phyloP scores from a whole-genome alignment of 768 basidiomycete species.

The Boletellus sp. region DNA sequence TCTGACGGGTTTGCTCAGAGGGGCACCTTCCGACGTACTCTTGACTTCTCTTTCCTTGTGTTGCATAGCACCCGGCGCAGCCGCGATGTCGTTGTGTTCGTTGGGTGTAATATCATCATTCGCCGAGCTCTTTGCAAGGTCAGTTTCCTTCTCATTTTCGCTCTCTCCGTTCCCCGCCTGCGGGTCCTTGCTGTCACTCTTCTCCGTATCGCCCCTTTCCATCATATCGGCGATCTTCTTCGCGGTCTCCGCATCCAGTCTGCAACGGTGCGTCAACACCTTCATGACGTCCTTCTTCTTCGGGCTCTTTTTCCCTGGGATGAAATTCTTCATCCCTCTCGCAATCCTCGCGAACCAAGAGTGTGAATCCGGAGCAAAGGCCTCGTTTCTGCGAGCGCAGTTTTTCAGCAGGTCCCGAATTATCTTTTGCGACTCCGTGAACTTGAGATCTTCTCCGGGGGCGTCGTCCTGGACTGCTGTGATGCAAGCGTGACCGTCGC shows the following conservation, averaged over 20 bases:
- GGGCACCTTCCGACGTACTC: background rate
- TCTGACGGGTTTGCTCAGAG: background rate
- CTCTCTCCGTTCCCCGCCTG: background rate
- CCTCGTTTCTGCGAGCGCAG: slow-evolving; percentile 11
- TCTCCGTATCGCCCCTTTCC: slow-evolving; percentile 8
- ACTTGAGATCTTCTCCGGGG: slow-evolving; percentile 20
- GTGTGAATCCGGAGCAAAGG: slow-evolving; percentile 13
- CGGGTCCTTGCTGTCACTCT: background rate
- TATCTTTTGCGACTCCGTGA: slow-evolving; percentile 17
- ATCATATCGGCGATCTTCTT: slow-evolving; percentile 22
- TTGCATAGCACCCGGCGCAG: background rate
- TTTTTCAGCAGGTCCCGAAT: slow-evolving; percentile 18
- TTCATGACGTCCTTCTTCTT: slow-evolving; percentile 16
- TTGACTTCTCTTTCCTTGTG: background rate
- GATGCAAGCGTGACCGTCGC: slow-evolving; percentile 32
- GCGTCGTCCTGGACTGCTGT: slow-evolving; percentile 26
- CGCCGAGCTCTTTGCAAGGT: background rate
- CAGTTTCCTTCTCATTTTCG: background rate
- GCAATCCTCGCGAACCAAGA: slow-evolving; percentile 18
- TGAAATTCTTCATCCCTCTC: slow-evolving; percentile 11
- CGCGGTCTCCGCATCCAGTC: slow-evolving; percentile 25
- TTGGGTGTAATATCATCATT: background rate
- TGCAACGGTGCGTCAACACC: slow-evolving; percentile 24
- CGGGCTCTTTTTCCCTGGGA: slow-evolving; percentile 12
- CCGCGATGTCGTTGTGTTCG: background rate